Conservation (phyloP, 352 stramenopile species). For the Phytophthora sojae region DNA sequence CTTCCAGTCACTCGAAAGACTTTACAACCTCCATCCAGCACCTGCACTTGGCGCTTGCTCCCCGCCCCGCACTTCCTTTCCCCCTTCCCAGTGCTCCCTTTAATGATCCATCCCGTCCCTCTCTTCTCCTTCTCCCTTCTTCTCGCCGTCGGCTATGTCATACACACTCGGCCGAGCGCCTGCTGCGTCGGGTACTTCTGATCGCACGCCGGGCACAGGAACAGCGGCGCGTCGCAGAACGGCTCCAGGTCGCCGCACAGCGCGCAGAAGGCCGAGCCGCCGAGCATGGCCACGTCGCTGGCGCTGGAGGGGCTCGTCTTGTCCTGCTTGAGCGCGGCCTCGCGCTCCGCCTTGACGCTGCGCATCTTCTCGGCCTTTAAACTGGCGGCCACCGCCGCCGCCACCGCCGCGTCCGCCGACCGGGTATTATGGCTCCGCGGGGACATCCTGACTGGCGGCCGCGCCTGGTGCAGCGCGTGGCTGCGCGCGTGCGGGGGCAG, state of each 20-base stretch:
- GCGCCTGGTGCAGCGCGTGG: constrained; percentile 5
- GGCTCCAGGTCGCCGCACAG: constrained; percentile 70
- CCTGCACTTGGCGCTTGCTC: neutral
- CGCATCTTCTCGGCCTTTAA: constrained; percentile 24
- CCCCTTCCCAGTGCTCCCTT: constrained; percentile 15
- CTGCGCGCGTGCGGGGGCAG: constrained; percentile 15
- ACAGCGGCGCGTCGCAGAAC: constrained; percentile 59
- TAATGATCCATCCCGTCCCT: constrained; percentile 17
- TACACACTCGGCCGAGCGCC: constrained; percentile 71
- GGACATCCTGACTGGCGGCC: constrained; percentile 29
- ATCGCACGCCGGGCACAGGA: constrained; percentile 79
- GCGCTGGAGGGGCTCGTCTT: constrained; percentile 75
- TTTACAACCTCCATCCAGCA: neutral
- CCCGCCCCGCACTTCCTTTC: neutral
- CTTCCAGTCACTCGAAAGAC: constrained; percentile 15
- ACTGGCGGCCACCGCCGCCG: constrained; percentile 14
- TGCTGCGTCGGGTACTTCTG: constrained; percentile 87
- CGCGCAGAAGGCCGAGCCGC: constrained; percentile 61
- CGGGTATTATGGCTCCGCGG: constrained; percentile 39
- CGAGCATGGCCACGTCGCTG: constrained; percentile 63
- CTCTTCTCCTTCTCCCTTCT: constrained; percentile 9
- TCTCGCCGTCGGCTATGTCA: constrained; percentile 36
- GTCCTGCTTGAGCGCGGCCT: constrained; percentile 31
- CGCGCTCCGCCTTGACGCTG: constrained; percentile 6
- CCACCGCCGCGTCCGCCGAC: constrained; percentile 23